Evolutionary conservation across 495 filamentous ascomycete species (phyloP).

Genomic region (Hypoxylon crocopeplum): DNA sequence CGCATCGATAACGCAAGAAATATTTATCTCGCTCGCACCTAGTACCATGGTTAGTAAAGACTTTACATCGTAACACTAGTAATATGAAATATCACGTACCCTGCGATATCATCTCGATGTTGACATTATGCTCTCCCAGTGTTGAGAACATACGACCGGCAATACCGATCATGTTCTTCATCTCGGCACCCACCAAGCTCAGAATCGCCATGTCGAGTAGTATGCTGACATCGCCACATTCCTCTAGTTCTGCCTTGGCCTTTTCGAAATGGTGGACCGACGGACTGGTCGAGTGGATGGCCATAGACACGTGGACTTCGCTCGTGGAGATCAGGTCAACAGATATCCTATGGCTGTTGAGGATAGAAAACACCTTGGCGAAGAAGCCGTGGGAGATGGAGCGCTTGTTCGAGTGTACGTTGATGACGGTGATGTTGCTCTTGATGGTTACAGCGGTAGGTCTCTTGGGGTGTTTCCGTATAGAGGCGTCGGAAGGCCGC

Average conservation of each 20-base stretch:
- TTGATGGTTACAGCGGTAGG: conserved; percentile 98
- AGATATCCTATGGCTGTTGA: conserved; percentile 78
- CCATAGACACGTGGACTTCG: conserved; percentile 96
- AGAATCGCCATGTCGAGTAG: conserved; percentile 89
- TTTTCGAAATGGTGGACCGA: conserved; percentile 68
- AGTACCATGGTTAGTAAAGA: conserved; percentile 36
- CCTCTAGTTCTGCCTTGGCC: conserved; percentile 71
- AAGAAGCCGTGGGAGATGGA: conserved; percentile 87
- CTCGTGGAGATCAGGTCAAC: conserved; percentile 93
- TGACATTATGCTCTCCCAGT: conserved; percentile 84
- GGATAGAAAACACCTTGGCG: conserved; percentile 84
- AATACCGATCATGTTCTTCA: conserved; percentile 94
- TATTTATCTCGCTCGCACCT: conserved; percentile 99
- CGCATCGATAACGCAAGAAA: conserved; percentile 94
- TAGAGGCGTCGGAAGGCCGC: conserved; percentile 50
- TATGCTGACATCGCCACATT: conserved; percentile 85
- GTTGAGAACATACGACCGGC: conserved; percentile 89
- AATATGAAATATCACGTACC: conserved; percentile 58
- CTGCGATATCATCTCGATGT: conserved; percentile 98
- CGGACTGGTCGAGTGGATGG: conserved; percentile 79
- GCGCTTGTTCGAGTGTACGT: conserved; percentile 92
- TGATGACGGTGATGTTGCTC: conserved; percentile 88
- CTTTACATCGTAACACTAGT: background rate
- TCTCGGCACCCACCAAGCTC: conserved; percentile 87
- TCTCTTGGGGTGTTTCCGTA: conserved; percentile 62